Evolutionary conservation across 257 asterid genomes (phyloP).

Genomic region (Cruciata laevipes): DNA sequence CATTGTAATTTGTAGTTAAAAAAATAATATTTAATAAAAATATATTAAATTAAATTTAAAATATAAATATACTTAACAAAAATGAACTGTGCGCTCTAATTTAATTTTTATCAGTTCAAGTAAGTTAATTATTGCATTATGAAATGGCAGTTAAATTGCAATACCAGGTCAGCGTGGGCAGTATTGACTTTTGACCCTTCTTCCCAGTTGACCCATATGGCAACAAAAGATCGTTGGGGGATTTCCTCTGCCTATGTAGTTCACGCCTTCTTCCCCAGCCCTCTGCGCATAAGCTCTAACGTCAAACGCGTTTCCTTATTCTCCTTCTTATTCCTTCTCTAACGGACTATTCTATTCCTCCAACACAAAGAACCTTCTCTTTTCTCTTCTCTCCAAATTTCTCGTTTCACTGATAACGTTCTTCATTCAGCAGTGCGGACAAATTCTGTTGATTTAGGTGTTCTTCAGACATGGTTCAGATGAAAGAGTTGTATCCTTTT

Average conservation of each 20-base stretch:
- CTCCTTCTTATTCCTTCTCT: background rate
- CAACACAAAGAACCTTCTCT: background rate
- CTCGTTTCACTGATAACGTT: background rate
- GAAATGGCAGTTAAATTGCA: no score
- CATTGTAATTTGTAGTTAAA: no score
- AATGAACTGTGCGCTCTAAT: no score
- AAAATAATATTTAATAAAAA: no score
- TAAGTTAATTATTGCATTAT: no score
- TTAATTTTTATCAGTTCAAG: no score
- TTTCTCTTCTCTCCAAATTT: background rate
- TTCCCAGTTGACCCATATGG: background rate
- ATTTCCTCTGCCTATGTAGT: background rate
- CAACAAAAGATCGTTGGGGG: slow-evolving; percentile 1
- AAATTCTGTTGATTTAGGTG: background rate
- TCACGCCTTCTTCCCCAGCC: background rate
- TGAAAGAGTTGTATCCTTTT: slow-evolving; percentile 85
- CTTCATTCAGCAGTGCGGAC: background rate
- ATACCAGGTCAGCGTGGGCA: background rate
- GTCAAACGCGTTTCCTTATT: slow-evolving; percentile 1
- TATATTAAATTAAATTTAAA: no score
- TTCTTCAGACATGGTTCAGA: slow-evolving; percentile 53
- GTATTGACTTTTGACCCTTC: background rate
- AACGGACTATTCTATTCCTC: background rate
- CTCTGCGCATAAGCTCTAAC: background rate
- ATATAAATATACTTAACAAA: no score